phyloP scores from a whole-genome alignment of 495 filamentous ascomycete species.

The Hypoxylon lienhwacheense region DNA sequence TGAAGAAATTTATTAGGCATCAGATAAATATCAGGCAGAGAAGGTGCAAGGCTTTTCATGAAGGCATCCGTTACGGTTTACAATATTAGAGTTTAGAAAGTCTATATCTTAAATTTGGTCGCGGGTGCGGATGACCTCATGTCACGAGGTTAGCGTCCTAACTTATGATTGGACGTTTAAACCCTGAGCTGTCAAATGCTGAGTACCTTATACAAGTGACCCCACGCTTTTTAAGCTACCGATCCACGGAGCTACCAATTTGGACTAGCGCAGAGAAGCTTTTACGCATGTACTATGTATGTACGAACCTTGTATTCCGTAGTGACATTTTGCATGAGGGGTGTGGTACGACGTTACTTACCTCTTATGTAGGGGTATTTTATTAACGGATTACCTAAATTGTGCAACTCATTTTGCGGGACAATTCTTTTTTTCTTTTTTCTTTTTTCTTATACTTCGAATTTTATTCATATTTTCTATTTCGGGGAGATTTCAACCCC shows the following conservation, averaged over 20 bases:
- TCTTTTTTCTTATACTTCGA: too few species aligned
- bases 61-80: slow-evolving; percentile 14
- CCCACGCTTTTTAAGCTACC: too few species aligned
- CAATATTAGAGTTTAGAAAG: neutral
- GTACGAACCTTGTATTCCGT: too few species aligned
- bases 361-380: too few species aligned
- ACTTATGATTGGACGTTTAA: slow-evolving; percentile 24
- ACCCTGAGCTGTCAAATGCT: neutral
- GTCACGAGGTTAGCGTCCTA: slow-evolving; percentile 24
- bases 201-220: neutral
- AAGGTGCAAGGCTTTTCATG: slow-evolving; percentile 3
- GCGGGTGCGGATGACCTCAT: slow-evolving; percentile 28
- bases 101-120: slow-evolving; percentile 8
- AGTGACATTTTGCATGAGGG: too few species aligned
- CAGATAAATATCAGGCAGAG: slow-evolving; percentile 1
- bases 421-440: too few species aligned
- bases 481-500: slow-evolving; percentile 1
- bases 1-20: neutral
- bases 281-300: too few species aligned
- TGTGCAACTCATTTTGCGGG: neutral
- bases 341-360: too few species aligned
- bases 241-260: too few species aligned
- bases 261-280: too few species aligned
- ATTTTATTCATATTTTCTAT: too few species aligned
- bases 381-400: too few species aligned